A percentile compares a stretch with the other conserved stretches of the same genome.
Conservation (phyloP, 148 eudicot species). For the Rhododendron griersonianum region DNA sequence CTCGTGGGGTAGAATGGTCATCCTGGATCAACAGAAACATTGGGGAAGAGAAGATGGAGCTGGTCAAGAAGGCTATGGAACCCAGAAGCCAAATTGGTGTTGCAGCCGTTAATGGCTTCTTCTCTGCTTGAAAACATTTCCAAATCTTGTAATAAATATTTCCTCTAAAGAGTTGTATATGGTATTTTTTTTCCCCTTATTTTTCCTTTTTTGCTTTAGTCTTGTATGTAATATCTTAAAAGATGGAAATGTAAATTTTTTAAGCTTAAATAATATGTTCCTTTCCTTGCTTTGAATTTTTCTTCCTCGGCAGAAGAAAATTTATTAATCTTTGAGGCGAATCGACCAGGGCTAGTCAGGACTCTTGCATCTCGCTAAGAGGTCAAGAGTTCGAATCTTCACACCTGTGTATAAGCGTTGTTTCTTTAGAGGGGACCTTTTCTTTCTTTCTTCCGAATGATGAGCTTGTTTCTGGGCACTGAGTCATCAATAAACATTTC, state of each 20-base stretch:
- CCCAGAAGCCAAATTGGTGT: constrained; percentile 44
- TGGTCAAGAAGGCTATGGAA: constrained; percentile 21
- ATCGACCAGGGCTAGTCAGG: too few species aligned
- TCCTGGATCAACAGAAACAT: constrained; percentile 16
- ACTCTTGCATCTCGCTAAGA: too few species aligned
- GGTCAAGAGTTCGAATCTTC: too few species aligned
- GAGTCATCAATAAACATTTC: too few species aligned
- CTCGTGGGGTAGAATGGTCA: constrained; percentile 15
- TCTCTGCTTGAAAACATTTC: constrained; percentile 52
- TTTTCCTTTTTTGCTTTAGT: neutral
- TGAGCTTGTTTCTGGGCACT: too few species aligned
- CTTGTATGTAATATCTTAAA: neutral
- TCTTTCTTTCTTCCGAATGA: too few species aligned
- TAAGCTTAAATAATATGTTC: neutral
- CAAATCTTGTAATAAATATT: neutral
- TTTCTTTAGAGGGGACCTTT: too few species aligned
- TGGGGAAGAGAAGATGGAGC: constrained; percentile 16
- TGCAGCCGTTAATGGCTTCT: constrained; percentile 58
- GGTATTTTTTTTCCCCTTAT: neutral
- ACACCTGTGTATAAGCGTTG: too few species aligned
- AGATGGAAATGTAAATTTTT: neutral
- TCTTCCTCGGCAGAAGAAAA: too few species aligned
- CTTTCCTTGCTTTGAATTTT: neutral
- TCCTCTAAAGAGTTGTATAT: neutral
- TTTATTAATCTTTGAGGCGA: too few species aligned